Conservation (phyloP, 2,329 filamentous ascomycete genomes). For the Xylaria multiplex region DNA sequence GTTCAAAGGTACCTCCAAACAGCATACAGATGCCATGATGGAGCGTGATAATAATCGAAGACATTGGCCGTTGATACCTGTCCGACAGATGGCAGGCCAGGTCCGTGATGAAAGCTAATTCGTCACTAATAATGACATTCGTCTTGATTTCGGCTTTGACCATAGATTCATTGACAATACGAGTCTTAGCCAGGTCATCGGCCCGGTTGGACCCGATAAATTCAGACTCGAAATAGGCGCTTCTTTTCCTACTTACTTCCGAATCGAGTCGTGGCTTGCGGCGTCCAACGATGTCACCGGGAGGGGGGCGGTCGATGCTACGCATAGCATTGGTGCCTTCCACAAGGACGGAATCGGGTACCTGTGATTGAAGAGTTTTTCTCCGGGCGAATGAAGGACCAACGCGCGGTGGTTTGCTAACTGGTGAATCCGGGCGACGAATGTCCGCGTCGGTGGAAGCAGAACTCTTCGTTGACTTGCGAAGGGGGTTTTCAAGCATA, state of each 20-base stretch:
- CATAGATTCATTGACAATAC: slow-evolving; percentile 64
- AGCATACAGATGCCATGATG: slow-evolving; percentile 79
- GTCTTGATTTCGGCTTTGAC: slow-evolving; percentile 72
- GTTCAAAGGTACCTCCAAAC: slow-evolving; percentile 78
- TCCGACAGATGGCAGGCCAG: slow-evolving; percentile 77
- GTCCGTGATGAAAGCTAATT: slow-evolving; percentile 78
- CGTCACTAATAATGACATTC: slow-evolving; percentile 73
- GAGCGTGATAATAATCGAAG: slow-evolving; percentile 79
- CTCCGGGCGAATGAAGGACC: slow-evolving; percentile 50
- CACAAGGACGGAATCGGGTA: slow-evolving; percentile 48
- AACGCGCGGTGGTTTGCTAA: slow-evolving; percentile 30
- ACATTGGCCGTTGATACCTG: slow-evolving; percentile 78
- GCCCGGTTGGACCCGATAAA: slow-evolving; percentile 52
- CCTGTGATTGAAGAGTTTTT: slow-evolving; percentile 42
- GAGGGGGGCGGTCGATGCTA: slow-evolving; percentile 53
- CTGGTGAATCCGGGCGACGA: slow-evolving; percentile 40
- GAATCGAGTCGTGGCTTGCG: slow-evolving; percentile 49
- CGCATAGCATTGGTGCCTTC: slow-evolving; percentile 53
- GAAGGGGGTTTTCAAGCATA: slow-evolving; percentile 32
- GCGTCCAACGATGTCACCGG: slow-evolving; percentile 51
- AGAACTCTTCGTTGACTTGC: slow-evolving; percentile 16
- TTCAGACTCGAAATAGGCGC: slow-evolving; percentile 59
- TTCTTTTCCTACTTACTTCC: slow-evolving; percentile 52
- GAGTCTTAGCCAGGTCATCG: slow-evolving; percentile 54
- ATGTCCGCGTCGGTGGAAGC: slow-evolving; percentile 13